Evolutionary conservation across 2,329 filamentous ascomycete genomes (phyloP).

Genomic region (Colletotrichum paranaense): DNA sequence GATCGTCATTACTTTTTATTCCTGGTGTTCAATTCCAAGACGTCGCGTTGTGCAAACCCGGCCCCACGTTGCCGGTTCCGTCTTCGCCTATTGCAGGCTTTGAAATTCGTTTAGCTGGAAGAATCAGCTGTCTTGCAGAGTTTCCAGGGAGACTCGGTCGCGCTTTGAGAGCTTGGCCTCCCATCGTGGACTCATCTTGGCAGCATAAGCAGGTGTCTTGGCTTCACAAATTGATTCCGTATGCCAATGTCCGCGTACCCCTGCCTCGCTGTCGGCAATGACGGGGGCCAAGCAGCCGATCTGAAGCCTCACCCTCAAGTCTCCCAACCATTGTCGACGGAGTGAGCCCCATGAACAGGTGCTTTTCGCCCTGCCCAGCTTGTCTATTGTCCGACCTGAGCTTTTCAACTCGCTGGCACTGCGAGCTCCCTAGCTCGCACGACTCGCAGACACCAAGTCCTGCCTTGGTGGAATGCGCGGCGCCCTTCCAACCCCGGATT

Average conservation of each 20-base stretch:
- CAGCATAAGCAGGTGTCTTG: conserved; percentile 18
- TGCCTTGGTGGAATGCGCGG: neutral
- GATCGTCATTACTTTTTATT: conserved; percentile 23
- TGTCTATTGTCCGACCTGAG: neutral
- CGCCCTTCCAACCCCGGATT: conserved; percentile 22
- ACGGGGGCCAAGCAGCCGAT: conserved; percentile 33
- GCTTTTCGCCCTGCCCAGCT: neutral
- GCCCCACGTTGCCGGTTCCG: conserved; percentile 17
- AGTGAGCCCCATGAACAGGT: conserved; percentile 11
- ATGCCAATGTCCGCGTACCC: conserved; percentile 29
- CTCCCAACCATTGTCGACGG: conserved; percentile 18
- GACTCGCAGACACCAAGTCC: neutral
- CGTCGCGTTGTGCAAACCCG: neutral
- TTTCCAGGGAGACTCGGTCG: neutral
- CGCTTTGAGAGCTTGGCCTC: neutral
- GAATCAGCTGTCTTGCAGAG: neutral
- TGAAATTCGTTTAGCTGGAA: neutral
- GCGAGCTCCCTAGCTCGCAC: neutral
- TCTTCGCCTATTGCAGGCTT: neutral
- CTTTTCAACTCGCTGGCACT: neutral
- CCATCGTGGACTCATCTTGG: conserved; percentile 19
- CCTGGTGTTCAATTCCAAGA: conserved; percentile 6
- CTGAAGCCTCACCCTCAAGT: conserved; percentile 20
- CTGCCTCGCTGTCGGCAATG: conserved; percentile 18
- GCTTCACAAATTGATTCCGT: conserved; percentile 28